These are phyloP conservation scores for Neurospora discreta DNA, from an alignment of 495 filamentous ascomycete species.

Conservation along the genomic window DNA sequence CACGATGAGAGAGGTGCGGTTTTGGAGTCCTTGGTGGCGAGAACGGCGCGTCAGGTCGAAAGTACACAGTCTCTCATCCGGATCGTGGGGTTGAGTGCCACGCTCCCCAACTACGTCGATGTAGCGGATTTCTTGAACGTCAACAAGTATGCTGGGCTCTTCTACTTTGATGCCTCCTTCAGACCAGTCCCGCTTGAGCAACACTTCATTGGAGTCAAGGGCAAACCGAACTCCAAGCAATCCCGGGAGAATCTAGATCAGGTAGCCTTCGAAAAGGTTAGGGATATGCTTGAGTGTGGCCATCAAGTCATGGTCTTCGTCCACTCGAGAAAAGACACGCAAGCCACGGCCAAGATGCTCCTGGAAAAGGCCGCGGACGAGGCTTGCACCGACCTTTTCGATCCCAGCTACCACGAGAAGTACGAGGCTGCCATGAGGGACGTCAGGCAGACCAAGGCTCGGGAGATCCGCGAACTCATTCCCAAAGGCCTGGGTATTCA, in stretches of 20 bases:
- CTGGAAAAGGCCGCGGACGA: conserved; percentile 79
- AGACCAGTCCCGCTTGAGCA: conserved; percentile 93
- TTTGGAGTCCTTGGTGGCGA: conserved; percentile 85
- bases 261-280: conserved; percentile 87
- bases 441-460: conserved; percentile 69
- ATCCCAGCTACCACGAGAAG: conserved; percentile 55
- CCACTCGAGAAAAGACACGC: conserved; percentile 89
- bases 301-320: conserved; percentile 99
- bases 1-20: conserved; percentile 96
- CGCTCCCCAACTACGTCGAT: conserved; percentile 90
- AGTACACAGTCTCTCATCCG: conserved; percentile 95
- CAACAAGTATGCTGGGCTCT: conserved; percentile 83
- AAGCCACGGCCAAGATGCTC: conserved; percentile 74
- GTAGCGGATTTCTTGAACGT: conserved; percentile 95
- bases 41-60: conserved; percentile 92
- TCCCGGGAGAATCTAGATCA: conserved; percentile 82
- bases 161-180: conserved; percentile 96
- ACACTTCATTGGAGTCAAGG: conserved; percentile 93
- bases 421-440: conserved; percentile 68
- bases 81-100: conserved; percentile 90
- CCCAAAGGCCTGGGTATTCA: conserved; percentile 88
- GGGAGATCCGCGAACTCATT: conserved; percentile 79
- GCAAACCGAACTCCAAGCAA: conserved; percentile 66
- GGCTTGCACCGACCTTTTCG: conserved; percentile 66
- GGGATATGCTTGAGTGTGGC: conserved; percentile 72